A percentile compares a stretch with the other conserved stretches of the same genome.
Conservation (phyloP, 2,329 filamentous ascomycete species). For the Diplodia seriata region DNA sequence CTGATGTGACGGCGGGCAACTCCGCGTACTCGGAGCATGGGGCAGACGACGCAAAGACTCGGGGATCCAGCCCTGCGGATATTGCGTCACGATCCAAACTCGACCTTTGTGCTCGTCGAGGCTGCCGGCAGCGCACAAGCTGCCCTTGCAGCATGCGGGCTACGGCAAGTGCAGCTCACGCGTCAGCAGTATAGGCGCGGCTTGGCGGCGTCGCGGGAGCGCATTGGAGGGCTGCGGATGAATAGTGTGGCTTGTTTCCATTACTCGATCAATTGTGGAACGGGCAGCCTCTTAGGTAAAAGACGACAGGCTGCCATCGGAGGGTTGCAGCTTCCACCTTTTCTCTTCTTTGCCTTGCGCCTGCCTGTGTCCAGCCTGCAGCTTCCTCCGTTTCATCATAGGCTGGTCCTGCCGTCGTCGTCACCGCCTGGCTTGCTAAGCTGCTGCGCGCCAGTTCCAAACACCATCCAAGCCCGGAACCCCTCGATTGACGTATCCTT, state of each 20-base stretch:
- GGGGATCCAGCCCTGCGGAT: constrained; percentile 25
- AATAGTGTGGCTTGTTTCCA: constrained; percentile 33
- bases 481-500: constrained; percentile 17
- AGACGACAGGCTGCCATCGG: constrained; percentile 25
- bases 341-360: constrained; percentile 2
- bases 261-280: constrained; percentile 34
- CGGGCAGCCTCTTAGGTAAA: constrained; percentile 30
- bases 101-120: neutral
- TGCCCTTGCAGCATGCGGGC: constrained; percentile 10
- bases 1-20: constrained; percentile 21
- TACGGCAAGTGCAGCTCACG: neutral
- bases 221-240: constrained; percentile 12
- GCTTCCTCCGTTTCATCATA: constrained; percentile 22
- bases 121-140: neutral
- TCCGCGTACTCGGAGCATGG: constrained; percentile 8
- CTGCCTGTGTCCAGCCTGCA: neutral
- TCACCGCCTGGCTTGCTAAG: constrained; percentile 19
- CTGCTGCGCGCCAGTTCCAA: constrained; percentile 27
- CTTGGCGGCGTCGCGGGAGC: neutral
- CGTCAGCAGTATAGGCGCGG: neutral
- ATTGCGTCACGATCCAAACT: constrained; percentile 17
- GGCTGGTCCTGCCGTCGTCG: constrained; percentile 20
- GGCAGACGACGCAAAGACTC: constrained; percentile 6
- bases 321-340: constrained; percentile 24
- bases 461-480: constrained; percentile 18